Evolutionary conservation across 352 stramenopile genomes (phyloP).

Genomic region (Salisapilia sapeloensis): DNA sequence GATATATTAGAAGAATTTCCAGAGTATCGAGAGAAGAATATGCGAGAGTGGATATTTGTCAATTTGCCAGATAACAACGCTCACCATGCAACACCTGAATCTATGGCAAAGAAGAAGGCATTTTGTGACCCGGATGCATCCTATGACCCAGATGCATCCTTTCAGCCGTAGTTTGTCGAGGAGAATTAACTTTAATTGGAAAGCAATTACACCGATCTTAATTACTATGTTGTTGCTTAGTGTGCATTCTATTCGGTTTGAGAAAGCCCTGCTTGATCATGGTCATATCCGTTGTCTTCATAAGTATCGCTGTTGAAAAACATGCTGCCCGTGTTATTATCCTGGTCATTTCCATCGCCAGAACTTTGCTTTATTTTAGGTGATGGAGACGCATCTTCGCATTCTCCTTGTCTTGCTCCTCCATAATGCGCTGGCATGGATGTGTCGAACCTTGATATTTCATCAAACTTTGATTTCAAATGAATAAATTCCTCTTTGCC

Average conservation of each 20-base stretch:
- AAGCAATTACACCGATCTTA: not conserved
- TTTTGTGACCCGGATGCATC: not conserved
- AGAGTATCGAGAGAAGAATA: conserved; percentile 24
- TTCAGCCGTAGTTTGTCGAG: not conserved
- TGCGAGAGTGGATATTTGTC: conserved; percentile 21
- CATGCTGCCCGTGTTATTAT: too few relatives aligned
- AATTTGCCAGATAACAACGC: conserved; percentile 2
- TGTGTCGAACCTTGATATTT: conserved; percentile 72
- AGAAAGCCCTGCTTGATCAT: too few relatives aligned
- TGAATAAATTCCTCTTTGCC: conserved; percentile 72
- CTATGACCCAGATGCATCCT: not conserved
- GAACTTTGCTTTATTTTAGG: too few relatives aligned
- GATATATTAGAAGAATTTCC: conserved; percentile 24
- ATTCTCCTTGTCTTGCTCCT: too few relatives aligned
- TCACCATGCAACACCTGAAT: too few relatives aligned
- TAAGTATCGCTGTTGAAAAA: too few relatives aligned
- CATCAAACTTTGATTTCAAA: conserved; percentile 65
- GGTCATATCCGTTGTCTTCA: too few relatives aligned
- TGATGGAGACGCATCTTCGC: too few relatives aligned
- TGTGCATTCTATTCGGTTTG: too few relatives aligned
- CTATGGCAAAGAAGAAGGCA: not conserved
- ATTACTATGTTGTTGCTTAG: not conserved
- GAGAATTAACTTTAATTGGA: not conserved
- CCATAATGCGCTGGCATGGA: too few relatives aligned
- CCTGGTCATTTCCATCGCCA: too few relatives aligned